These are phyloP conservation scores for Monilinia polystroma DNA, from an alignment of 2,329 filamentous ascomycete species.

Conservation along the genomic window DNA sequence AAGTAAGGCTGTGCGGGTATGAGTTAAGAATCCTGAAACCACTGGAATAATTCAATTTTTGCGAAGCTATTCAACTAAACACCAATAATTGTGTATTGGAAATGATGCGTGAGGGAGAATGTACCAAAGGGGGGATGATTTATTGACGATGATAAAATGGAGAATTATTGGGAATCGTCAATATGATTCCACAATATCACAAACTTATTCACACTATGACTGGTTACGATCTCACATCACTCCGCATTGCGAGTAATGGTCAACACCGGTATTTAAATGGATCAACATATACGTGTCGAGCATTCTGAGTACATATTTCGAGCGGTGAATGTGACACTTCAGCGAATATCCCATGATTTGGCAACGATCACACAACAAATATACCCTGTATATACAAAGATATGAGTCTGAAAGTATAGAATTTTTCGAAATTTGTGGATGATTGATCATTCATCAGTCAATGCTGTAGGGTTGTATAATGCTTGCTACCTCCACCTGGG, in stretches of 20 bases:
- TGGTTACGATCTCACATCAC: constrained; percentile 1
- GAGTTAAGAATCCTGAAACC: constrained; percentile 20
- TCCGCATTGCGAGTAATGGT: constrained; percentile 18
- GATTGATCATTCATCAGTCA: constrained; percentile 21
- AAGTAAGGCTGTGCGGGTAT: constrained; percentile 13
- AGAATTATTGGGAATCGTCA: constrained; percentile 6
- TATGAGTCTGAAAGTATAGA: constrained; percentile 12
- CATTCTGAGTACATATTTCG: background rate
- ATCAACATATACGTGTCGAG: constrained; percentile 24
- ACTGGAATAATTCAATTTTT: constrained; percentile 17
- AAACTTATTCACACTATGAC: constrained; percentile 18
- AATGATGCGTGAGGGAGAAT: constrained; percentile 12
- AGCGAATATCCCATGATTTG: constrained; percentile 24
- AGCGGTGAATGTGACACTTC: constrained; percentile 26
- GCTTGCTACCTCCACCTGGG: constrained; percentile 19
- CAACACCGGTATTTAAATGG: constrained; percentile 22
- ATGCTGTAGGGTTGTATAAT: constrained; percentile 20
- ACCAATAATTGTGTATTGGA: constrained; percentile 21
- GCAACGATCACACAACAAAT: constrained; percentile 22
- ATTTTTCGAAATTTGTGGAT: constrained; percentile 12
- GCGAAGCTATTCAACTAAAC: constrained; percentile 13
- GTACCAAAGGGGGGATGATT: constrained; percentile 3
- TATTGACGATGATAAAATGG: constrained; percentile 17
- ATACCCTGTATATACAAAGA: constrained; percentile 13
- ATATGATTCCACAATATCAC: constrained; percentile 19